phyloP scores from a whole-genome alignment of 805 yeast species.

The Cyberlindnera galapagoensis region DNA sequence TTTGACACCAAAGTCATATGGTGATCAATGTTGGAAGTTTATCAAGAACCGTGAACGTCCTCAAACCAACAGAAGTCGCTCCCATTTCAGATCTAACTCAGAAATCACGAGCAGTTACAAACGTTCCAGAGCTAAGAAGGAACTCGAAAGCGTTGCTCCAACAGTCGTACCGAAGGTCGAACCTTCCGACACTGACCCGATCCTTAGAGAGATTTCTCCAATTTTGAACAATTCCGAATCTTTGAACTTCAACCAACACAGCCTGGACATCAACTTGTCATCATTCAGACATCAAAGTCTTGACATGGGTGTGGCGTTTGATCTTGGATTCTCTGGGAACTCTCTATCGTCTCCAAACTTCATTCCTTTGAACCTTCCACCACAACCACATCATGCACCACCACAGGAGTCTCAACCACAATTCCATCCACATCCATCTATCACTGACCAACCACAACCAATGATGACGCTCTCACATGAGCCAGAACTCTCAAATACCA shows the following conservation, averaged over 20 bases:
- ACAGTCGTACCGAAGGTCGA: constrained; percentile 1
- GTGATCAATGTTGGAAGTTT: constrained; percentile 71
- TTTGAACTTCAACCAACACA: constrained; percentile 13
- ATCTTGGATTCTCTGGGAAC: constrained; percentile 6
- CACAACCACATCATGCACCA: background rate
- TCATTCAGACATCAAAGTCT: constrained; percentile 23
- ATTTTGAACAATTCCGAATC: constrained; percentile 1
- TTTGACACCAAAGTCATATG: constrained; percentile 82
- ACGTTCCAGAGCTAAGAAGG: constrained; percentile 6
- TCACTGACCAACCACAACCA: too few species aligned
- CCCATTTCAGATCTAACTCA: constrained; percentile 19
- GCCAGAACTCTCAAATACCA: background rate
- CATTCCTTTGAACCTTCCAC: background rate
- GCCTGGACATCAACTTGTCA: constrained; percentile 18
- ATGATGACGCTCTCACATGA: too few species aligned
- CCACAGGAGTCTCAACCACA: too few species aligned
- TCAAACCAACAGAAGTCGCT: constrained; percentile 14
- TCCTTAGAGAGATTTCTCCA: background rate
- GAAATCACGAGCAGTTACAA: constrained; percentile 16
- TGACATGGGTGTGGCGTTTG: constrained; percentile 14
- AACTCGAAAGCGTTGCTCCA: constrained; percentile 3
- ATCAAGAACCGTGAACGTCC: constrained; percentile 32
- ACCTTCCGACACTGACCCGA: too few species aligned
- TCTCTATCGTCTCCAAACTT: background rate
- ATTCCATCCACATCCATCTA: too few species aligned